Evolutionary conservation across 2,329 filamentous ascomycete genomes (phyloP).

Genomic region (Xylariaceae sp.): DNA sequence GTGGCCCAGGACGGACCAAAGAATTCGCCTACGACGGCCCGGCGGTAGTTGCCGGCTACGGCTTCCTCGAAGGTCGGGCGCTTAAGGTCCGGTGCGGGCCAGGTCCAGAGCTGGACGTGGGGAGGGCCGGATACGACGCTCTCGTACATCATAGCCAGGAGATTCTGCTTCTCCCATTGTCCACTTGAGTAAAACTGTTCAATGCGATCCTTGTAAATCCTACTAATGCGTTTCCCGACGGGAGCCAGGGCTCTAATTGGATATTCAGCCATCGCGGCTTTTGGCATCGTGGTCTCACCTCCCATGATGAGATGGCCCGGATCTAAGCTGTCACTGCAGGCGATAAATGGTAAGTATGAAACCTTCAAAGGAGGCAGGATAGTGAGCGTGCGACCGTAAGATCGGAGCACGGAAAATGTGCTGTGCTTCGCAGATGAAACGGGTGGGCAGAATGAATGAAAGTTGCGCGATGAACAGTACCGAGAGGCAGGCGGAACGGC

Average conservation of each 20-base stretch:
- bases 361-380: background rate
- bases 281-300: slow-evolving; percentile 43
- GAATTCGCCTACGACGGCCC: slow-evolving; percentile 67
- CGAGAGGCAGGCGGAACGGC: background rate
- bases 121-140: slow-evolving; percentile 62
- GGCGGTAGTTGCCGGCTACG: slow-evolving; percentile 65
- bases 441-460: background rate
- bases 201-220: slow-evolving; percentile 81
- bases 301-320: slow-evolving; percentile 42
- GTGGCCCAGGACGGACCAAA: slow-evolving; percentile 97
- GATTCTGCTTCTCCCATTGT: slow-evolving; percentile 72
- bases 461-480: background rate
- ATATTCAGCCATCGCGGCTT: slow-evolving; percentile 46
- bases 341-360: slow-evolving; percentile 12
- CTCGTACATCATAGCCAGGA: slow-evolving; percentile 72
- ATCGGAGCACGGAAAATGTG: background rate
- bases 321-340: slow-evolving; percentile 13
- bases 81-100: slow-evolving; percentile 72
- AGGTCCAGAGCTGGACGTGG: slow-evolving; percentile 79
- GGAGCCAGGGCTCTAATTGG: slow-evolving; percentile 50
- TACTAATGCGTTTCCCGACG: slow-evolving; percentile 74
- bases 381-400: background rate
- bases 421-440: background rate
- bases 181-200: slow-evolving; percentile 73
- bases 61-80: slow-evolving; percentile 87